phyloP scores from a whole-genome alignment of 371 early-diverging fungal genomes.

The Amoeboaphelidium protococcarum region DNA sequence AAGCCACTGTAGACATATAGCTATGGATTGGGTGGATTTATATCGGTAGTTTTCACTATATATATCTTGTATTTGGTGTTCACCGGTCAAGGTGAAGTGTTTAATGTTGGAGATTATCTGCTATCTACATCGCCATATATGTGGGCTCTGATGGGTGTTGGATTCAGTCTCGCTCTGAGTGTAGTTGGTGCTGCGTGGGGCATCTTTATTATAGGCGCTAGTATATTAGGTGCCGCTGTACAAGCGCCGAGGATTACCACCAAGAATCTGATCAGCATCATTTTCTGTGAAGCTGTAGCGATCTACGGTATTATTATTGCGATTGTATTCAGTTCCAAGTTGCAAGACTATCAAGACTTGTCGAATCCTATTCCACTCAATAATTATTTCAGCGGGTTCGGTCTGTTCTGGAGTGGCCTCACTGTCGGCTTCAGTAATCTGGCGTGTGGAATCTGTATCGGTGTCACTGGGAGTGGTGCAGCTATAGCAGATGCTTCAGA shows the following conservation, averaged over 20 bases:
- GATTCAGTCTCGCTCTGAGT: constrained; percentile 56
- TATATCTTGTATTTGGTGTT: constrained; percentile 47
- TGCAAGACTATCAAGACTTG: constrained; percentile 17
- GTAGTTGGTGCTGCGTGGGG: constrained; percentile 96
- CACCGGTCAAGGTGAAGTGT: constrained; percentile 55
- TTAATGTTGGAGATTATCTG: constrained; percentile 55
- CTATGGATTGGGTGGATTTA: no score
- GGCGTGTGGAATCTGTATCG: constrained; percentile 76
- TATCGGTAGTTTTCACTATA: constrained; percentile 4
- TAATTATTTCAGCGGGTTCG: constrained; percentile 26
- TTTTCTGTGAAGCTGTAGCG: constrained; percentile 95
- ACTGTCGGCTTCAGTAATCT: constrained; percentile 83
- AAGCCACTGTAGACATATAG: no score
- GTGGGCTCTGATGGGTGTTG: constrained; percentile 68
- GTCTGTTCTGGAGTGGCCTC: constrained; percentile 87
- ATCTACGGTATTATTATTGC: constrained; percentile 95
- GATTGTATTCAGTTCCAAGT: constrained; percentile 71
- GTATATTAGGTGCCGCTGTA: constrained; percentile 73
- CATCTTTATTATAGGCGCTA: constrained; percentile 72
- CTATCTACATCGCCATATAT: constrained; percentile 50
- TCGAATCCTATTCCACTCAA: background rate
- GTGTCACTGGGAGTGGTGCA: constrained; percentile 72
- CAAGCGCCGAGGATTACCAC: constrained; percentile 76
- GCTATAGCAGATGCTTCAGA: constrained; percentile 91
- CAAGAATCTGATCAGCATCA: constrained; percentile 85